Conservation (phyloP, 805 yeast genomes). For the Candida krabiensis region DNA sequence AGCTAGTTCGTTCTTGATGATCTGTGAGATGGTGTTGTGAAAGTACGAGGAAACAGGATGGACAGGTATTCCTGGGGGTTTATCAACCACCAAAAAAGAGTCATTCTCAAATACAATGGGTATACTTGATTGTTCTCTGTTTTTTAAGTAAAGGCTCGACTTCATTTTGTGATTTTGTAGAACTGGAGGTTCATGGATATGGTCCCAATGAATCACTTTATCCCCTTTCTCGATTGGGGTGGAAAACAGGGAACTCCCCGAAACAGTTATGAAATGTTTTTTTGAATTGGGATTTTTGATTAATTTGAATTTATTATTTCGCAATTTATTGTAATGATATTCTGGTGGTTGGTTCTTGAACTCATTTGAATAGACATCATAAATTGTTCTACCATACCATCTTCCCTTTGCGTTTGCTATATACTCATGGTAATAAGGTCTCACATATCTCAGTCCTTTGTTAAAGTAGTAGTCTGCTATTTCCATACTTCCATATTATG, state of each 20-base stretch:
- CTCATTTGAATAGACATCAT: constrained; percentile 35
- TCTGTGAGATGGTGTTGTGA: constrained; percentile 45
- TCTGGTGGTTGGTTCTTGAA: constrained; percentile 25
- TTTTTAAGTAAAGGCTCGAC: constrained; percentile 1
- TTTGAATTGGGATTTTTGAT: constrained; percentile 20
- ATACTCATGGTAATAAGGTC: constrained; percentile 36
- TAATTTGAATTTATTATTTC: constrained; percentile 21
- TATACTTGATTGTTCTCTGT: not conserved
- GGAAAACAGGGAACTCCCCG: constrained; percentile 27
- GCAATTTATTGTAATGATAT: constrained; percentile 7
- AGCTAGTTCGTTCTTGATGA: constrained; percentile 38
- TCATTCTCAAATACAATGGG: constrained; percentile 34
- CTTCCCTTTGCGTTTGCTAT: constrained; percentile 37
- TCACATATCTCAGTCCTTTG: constrained; percentile 35
- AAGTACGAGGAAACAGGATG: constrained; percentile 48
- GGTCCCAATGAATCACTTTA: constrained; percentile 12
- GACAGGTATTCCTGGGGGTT: constrained; percentile 53
- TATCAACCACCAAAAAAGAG: constrained; percentile 42
- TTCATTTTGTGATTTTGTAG: constrained; percentile 2
- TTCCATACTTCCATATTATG: too few species aligned
- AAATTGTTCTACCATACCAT: constrained; percentile 36
- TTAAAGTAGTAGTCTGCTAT: constrained; percentile 7
- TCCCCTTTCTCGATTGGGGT: constrained; percentile 13
- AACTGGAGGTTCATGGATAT: constrained; percentile 18
- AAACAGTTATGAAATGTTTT: constrained; percentile 28